phyloP scores from a whole-genome alignment of 208 protist species.

The Trypanosoma theileri region DNA sequence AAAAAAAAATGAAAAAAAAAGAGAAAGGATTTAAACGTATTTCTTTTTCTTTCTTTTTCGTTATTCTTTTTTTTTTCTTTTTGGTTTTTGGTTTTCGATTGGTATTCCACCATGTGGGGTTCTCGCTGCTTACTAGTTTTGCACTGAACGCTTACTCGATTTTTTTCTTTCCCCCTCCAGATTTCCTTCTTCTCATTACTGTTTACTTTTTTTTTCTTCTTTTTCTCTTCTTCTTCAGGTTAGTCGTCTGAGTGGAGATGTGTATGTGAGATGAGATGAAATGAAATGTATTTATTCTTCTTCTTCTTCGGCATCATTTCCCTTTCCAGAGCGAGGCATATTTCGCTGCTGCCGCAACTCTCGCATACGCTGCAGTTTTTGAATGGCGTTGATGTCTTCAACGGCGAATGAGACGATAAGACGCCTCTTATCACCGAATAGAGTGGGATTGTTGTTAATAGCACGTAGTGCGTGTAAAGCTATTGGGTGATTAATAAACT shows the following conservation, averaged over 20 bases:
- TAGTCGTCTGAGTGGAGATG: not conserved
- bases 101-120: not conserved
- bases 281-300: not conserved
- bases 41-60: not conserved
- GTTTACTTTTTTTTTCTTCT: not conserved
- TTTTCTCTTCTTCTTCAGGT: constrained; percentile 5
- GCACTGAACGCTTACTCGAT: too few species aligned
- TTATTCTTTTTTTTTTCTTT: not conserved
- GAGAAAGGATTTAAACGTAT: not conserved
- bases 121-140: not conserved
- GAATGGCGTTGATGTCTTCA: constrained; percentile 86
- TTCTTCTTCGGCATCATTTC: constrained; percentile 6
- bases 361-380: constrained; percentile 87
- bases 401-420: constrained; percentile 92
- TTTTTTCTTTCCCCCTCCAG: constrained; percentile 1
- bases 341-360: constrained; percentile 64
- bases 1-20: constrained; percentile 6
- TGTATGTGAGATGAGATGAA: not conserved
- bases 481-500: constrained; percentile 91
- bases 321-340: constrained; percentile 4
- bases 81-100: not conserved
- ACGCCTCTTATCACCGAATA: constrained; percentile 82
- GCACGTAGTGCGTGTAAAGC: constrained; percentile 81
- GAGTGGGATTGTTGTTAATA: constrained; percentile 93
- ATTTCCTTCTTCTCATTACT: constrained; percentile 1